Conservation (phyloP, 2,329 filamentous ascomycete genomes). For the Alternaria metachromatica region DNA sequence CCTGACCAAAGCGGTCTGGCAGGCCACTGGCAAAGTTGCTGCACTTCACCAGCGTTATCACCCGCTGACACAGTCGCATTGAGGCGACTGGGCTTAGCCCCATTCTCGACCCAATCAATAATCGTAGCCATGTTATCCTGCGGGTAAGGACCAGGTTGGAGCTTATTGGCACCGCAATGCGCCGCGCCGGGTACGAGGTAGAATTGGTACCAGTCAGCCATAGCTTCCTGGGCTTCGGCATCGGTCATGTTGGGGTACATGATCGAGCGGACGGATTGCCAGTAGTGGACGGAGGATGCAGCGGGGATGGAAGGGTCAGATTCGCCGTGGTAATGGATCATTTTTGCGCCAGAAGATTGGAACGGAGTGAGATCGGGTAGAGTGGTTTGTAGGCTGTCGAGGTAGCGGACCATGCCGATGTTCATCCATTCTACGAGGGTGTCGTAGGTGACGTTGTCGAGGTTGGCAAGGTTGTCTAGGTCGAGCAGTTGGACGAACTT, state of each 20-base stretch:
- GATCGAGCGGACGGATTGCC: conserved; percentile 59
- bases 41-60: conserved; percentile 44
- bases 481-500: conserved; percentile 51
- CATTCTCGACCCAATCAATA: conserved; percentile 62
- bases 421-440: conserved; percentile 63
- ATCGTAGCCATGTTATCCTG: conserved; percentile 49
- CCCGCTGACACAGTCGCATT: conserved; percentile 48
- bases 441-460: conserved; percentile 60
- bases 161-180: conserved; percentile 53
- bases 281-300: conserved; percentile 63
- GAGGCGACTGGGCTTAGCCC: conserved; percentile 53
- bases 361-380: conserved; percentile 61
- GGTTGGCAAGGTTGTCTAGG: conserved; percentile 27
- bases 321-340: conserved; percentile 66
- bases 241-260: conserved; percentile 56
- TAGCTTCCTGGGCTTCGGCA: conserved; percentile 49
- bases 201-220: conserved; percentile 62
- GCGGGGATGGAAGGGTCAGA: conserved; percentile 61
- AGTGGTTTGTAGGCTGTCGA: conserved; percentile 61
- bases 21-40: conserved; percentile 54
- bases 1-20: conserved; percentile 49
- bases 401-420: conserved; percentile 56
- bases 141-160: conserved; percentile 49
- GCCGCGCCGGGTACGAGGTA: conserved; percentile 62
- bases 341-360: conserved; percentile 59